Percentiles rank a stretch among this genome's conserved stretches.
These are phyloP conservation scores for Hypoxylon perforatum DNA, from an alignment of 495 filamentous ascomycete species.

Conservation along the genomic window DNA sequence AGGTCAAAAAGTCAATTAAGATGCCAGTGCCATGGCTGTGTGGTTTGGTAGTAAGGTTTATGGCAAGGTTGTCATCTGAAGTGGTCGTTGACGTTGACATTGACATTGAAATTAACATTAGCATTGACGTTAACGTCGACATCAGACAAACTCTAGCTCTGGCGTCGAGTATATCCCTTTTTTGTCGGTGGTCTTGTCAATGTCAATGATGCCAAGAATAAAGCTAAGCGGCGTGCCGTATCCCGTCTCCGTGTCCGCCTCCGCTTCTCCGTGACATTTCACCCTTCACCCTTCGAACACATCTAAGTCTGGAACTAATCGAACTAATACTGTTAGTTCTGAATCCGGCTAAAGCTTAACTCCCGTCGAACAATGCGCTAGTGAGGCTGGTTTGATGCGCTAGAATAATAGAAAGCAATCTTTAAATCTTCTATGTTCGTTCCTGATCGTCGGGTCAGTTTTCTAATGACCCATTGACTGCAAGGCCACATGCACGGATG, in stretches of 20 bases:
- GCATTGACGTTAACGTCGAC: background rate
- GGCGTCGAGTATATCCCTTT: slow-evolving; percentile 24
- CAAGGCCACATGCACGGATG: too few species aligned
- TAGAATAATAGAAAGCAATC: too few species aligned
- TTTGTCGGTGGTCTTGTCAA: slow-evolving; percentile 17
- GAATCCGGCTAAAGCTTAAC: too few species aligned
- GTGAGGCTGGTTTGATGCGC: too few species aligned
- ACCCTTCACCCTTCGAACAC: too few species aligned
- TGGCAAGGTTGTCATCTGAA: too few species aligned
- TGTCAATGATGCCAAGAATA: background rate
- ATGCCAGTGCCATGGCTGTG: slow-evolving; percentile 1
- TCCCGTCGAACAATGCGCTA: background rate
- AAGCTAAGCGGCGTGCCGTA: too few species aligned
- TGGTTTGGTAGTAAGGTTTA: slow-evolving; percentile 6
- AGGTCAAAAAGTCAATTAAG: slow-evolving; percentile 23
- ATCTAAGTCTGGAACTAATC: too few species aligned
- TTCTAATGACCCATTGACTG: background rate
- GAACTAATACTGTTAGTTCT: too few species aligned
- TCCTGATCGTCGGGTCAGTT: slow-evolving; percentile 11
- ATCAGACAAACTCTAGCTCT: slow-evolving; percentile 17
- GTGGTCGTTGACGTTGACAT: background rate
- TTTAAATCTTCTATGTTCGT: background rate
- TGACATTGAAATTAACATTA: slow-evolving; percentile 12
- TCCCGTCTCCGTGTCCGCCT: too few species aligned
- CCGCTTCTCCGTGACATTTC: too few species aligned